Conservation (phyloP, 73 alveolate genomes). For the Paraurostyla sp. region DNA sequence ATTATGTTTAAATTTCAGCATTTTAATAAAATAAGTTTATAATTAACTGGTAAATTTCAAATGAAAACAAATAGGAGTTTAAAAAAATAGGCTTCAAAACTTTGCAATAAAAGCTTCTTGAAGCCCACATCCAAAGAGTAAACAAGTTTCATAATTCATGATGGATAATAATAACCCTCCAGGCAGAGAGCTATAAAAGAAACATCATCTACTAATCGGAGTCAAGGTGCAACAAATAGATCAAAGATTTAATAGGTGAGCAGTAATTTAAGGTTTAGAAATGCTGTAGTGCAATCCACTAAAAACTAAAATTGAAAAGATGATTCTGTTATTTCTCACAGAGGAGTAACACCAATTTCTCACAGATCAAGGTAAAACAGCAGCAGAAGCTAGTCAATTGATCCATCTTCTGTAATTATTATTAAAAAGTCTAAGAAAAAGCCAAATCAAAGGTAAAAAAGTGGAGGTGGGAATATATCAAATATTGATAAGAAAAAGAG, state of each 20-base stretch:
- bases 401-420: not conserved
- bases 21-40: too few species aligned
- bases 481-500: not conserved
- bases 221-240: constrained; percentile 37
- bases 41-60: too few species aligned
- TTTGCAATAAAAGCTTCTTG: not conserved
- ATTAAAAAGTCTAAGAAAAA: not conserved
- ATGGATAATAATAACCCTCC: not conserved
- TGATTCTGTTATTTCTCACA: not conserved
- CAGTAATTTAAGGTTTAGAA: not conserved
- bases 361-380: constrained; percentile 1
- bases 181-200: not conserved
- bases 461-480: not conserved
- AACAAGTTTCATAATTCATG: not conserved
- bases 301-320: not conserved
- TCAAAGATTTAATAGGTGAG: not conserved
- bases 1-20: too few species aligned
- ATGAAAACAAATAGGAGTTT: constrained; percentile 31
- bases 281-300: not conserved
- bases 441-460: constrained; percentile 3
- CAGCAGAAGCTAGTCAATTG: constrained; percentile 1
- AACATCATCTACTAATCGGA: not conserved
- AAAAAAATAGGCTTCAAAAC: not conserved
- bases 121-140: constrained; percentile 21
- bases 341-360: not conserved